Evolutionary conservation across 2,329 filamentous ascomycete genomes (phyloP).

Genomic region (Fusarium temperatum): DNA sequence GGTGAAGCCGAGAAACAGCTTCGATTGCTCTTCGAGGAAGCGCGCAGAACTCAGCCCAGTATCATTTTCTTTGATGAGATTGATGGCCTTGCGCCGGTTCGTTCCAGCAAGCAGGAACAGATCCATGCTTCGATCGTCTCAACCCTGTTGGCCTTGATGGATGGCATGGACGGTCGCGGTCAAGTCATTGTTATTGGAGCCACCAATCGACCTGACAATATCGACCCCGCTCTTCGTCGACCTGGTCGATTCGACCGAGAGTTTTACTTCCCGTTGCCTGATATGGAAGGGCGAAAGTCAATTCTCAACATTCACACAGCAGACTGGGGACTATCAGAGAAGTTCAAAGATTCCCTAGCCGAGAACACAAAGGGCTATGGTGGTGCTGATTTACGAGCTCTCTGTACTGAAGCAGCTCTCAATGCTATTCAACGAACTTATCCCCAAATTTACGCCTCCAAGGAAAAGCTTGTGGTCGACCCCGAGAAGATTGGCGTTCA

Average conservation of each 20-base stretch:
- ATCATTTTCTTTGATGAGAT: slow-evolving; percentile 99
- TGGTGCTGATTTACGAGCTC: slow-evolving; percentile 90
- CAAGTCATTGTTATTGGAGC: slow-evolving; percentile 99
- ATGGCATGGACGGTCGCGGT: slow-evolving; percentile 97
- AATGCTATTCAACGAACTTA: slow-evolving; percentile 96
- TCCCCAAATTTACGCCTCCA: slow-evolving; percentile 93
- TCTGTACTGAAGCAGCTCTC: slow-evolving; percentile 94
- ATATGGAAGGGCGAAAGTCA: slow-evolving; percentile 78
- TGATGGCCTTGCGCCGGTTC: slow-evolving; percentile 92
- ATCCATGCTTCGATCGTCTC: slow-evolving; percentile 98
- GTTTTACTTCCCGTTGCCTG: slow-evolving; percentile 96
- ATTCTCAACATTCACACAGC: slow-evolving; percentile 97
- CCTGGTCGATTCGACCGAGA: slow-evolving; percentile 96
- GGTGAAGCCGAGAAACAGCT: slow-evolving; percentile 97
- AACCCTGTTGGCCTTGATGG: slow-evolving; percentile 92
- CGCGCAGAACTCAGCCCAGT: slow-evolving; percentile 92
- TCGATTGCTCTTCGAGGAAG: slow-evolving; percentile 92
- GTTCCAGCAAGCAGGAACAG: slow-evolving; percentile 98
- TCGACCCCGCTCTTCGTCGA: slow-evolving; percentile 92
- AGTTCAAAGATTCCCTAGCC: slow-evolving; percentile 85
- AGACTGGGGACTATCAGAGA: slow-evolving; percentile 84
- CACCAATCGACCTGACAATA: slow-evolving; percentile 96
- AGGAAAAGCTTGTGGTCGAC: slow-evolving; percentile 89
- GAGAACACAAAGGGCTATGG: slow-evolving; percentile 95
- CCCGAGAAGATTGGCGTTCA: slow-evolving; percentile 84